Evolutionary conservation across 2,329 filamentous ascomycete genomes (phyloP).

Genomic region (Kalmusia sp.): DNA sequence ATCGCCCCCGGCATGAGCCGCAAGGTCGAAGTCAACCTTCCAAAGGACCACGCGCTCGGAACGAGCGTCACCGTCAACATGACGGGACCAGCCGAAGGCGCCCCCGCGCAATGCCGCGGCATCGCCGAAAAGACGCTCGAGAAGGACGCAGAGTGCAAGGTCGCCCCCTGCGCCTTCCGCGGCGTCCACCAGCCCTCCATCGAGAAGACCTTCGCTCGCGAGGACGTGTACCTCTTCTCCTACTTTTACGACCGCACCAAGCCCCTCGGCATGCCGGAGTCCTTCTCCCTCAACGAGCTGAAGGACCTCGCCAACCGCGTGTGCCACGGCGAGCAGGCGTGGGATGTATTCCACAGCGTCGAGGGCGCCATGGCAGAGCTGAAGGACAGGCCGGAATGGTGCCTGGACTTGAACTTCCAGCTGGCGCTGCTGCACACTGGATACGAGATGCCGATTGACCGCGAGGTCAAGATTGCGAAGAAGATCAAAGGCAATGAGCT

Average conservation of each 20-base stretch:
- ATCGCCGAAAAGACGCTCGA: constrained; percentile 89
- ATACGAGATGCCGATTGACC: constrained; percentile 96
- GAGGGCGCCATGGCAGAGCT: constrained; percentile 83
- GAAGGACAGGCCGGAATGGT: constrained; percentile 83
- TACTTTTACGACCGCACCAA: constrained; percentile 97
- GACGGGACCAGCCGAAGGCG: constrained; percentile 77
- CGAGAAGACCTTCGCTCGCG: constrained; percentile 86
- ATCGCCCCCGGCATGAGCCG: constrained; percentile 81
- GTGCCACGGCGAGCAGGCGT: constrained; percentile 77
- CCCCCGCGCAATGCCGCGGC: constrained; percentile 86
- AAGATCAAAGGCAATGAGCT: constrained; percentile 97
- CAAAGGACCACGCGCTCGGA: constrained; percentile 70
- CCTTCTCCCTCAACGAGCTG: constrained; percentile 90
- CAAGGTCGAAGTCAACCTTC: constrained; percentile 75
- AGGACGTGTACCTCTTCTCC: constrained; percentile 95
- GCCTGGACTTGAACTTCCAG: constrained; percentile 97
- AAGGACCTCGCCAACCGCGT: constrained; percentile 85
- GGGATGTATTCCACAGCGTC: constrained; percentile 81
- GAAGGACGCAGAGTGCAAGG: constrained; percentile 81
- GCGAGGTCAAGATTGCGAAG: constrained; percentile 98
- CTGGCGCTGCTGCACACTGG: constrained; percentile 89
- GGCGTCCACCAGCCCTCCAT: constrained; percentile 93
- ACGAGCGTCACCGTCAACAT: constrained; percentile 77
- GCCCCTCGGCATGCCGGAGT: constrained; percentile 97
- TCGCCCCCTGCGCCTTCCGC: constrained; percentile 97